These are phyloP conservation scores for Picochlorum sp. DNA, from an alignment of 139 green algal species.

Conservation along the genomic window DNA sequence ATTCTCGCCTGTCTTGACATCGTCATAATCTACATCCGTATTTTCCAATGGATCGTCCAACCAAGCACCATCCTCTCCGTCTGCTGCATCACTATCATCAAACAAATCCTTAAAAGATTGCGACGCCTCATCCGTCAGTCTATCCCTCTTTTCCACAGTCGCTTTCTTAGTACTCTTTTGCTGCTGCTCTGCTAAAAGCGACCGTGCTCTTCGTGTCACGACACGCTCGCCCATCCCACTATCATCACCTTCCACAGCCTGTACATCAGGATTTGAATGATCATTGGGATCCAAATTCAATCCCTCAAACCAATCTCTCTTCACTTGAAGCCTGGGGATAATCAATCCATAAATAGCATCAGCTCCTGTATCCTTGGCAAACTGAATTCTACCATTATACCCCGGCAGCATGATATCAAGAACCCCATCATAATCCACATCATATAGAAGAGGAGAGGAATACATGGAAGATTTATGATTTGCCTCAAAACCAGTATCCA, in stretches of 20 bases:
- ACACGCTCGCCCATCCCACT: slow-evolving; percentile 3
- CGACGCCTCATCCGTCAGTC: slow-evolving; percentile 6
- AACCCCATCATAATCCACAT: slow-evolving; percentile 82
- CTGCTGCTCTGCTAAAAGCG: background rate
- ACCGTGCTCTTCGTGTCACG: background rate
- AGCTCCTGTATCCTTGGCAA: slow-evolving; percentile 77
- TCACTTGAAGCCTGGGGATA: slow-evolving; percentile 64
- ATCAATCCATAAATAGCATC: slow-evolving; percentile 34
- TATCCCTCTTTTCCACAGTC: background rate
- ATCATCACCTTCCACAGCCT: slow-evolving; percentile 18
- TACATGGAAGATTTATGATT: slow-evolving; percentile 72
- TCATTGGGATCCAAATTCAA: slow-evolving; percentile 79
- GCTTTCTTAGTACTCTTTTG: background rate
- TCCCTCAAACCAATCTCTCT: slow-evolving; percentile 77
- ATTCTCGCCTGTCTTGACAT: background rate
- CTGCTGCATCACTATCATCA: slow-evolving; percentile 8
- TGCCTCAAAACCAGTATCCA: slow-evolving; percentile 34
- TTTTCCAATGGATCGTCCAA: background rate
- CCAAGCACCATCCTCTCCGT: background rate
- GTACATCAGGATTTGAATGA: slow-evolving; percentile 75
- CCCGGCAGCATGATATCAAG: slow-evolving; percentile 79
- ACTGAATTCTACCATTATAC: slow-evolving; percentile 88
- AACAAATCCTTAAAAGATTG: slow-evolving; percentile 35
- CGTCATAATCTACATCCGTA: slow-evolving; percentile 7
- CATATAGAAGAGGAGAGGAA: slow-evolving; percentile 80